Percentiles rank a stretch among this genome's conserved stretches.
These are phyloP conservation scores for Citrus trifoliata DNA, from an alignment of 345 rosid genomes.

Conservation along the genomic window DNA sequence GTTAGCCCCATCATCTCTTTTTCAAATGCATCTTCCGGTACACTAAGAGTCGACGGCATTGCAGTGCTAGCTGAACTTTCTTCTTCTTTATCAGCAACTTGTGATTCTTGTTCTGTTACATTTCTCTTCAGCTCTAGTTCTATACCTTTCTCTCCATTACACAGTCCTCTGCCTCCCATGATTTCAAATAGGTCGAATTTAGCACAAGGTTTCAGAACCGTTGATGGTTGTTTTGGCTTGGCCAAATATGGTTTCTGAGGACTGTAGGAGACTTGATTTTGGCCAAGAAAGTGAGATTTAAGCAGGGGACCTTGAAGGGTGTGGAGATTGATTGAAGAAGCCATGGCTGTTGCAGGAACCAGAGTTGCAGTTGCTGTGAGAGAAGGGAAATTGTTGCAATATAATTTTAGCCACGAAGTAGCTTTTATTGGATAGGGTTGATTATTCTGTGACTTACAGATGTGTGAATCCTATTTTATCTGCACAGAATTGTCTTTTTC, in stretches of 20 bases:
- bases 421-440: constrained; percentile 7
- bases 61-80: constrained; percentile 9
- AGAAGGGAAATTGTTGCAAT: background rate
- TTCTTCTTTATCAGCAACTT: constrained; percentile 8
- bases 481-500: background rate
- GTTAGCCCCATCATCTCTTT: constrained; percentile 91
- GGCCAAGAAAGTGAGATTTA: constrained; percentile 46
- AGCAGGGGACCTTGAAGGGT: constrained; percentile 35
- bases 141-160: constrained; percentile 73
- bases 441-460: background rate
- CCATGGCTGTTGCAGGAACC: constrained; percentile 30
- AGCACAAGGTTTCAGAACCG: constrained; percentile 30
- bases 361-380: background rate
- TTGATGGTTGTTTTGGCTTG: constrained; percentile 25
- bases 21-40: constrained; percentile 63
- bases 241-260: constrained; percentile 30
- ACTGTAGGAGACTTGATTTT: constrained; percentile 17
- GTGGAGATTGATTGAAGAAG: constrained; percentile 52
- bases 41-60: background rate
- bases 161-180: constrained; percentile 89
- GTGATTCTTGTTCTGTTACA: constrained; percentile 23
- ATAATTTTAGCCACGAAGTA: constrained; percentile 25
- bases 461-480: background rate
- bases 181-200: constrained; percentile 64
- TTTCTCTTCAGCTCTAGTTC: constrained; percentile 58